Base-by-base conservation (phyloP, 441 rosid genomes). In the Jatropha podagrica region DNA sequence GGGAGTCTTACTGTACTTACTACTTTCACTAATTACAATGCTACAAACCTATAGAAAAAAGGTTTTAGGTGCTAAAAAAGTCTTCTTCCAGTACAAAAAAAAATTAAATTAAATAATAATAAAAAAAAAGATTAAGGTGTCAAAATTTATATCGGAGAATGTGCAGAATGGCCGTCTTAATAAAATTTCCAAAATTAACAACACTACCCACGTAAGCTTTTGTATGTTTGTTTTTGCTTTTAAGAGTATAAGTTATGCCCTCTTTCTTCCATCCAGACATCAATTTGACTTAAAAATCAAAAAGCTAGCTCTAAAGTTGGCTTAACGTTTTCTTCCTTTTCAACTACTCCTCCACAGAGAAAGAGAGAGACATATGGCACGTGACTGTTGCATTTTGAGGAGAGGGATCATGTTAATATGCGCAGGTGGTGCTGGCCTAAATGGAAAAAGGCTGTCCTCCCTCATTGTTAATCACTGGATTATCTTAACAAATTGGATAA, bases 21-120 rank as follows among this genome's bases (percentile, higher is more conserved):
- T 75, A 60, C 41, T 84, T 84, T 85, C 89, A 80, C 94, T 82
- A 81, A 86, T 86, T 83, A 84, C 92, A 82, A 86, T 86, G 90
- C 90, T 88, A 84, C 75, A 32, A 3, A 65, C 75, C 83, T 69
- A 78, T 65, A 78, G 64, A 51, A 40, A 65, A 20, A 26, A 32
- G 56, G 59, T 71, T 75, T 69, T 70, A 74, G 68, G 69, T 54
- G 65, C 52, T 14, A 52, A 69, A 44, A 73, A 65, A 68, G 71
- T 26, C 70, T 67, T 32, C 56, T 18, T 18, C 32, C 67, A 17
- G 62, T 38, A 46, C 61, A 46, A 32, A 4, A 0, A 0, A 44
- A 44, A 4, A 6, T 44, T 7, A 6, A 6, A 44, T 44, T 44
- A 44, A 4, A 6, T 44, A 32, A 32, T 18, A 69, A 42, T 74